A percentile compares a stretch with the other conserved stretches of the same genome.
phyloP scores from a whole-genome alignment of 1,284 basidiomycete genomes.

The Ceratobasidium sp. region DNA sequence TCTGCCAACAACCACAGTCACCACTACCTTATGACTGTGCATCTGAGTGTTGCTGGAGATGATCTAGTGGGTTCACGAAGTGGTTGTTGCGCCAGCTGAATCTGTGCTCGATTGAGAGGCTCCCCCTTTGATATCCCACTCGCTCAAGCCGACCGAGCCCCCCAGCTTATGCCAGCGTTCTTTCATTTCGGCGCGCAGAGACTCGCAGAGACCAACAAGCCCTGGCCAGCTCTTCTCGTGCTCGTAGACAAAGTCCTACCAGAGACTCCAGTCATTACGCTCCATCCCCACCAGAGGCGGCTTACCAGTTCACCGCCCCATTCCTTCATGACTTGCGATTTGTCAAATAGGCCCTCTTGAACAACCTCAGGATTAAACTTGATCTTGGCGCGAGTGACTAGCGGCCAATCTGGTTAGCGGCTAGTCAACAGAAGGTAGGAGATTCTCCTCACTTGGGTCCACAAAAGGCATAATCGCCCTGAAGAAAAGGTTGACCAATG shows the following conservation, averaged over 20 bases:
- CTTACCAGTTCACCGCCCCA: slow-evolving; percentile 63
- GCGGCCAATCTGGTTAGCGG: neutral
- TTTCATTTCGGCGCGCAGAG: slow-evolving; percentile 60
- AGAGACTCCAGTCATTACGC: neutral
- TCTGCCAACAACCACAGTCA: neutral
- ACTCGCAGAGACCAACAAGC: slow-evolving; percentile 63
- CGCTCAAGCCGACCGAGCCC: slow-evolving; percentile 68
- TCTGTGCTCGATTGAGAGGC: neutral
- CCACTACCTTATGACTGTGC: neutral
- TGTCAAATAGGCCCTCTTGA: slow-evolving; percentile 64
- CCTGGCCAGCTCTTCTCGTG: slow-evolving; percentile 78
- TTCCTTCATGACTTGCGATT: slow-evolving; percentile 63
- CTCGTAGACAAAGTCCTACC: slow-evolving; percentile 65
- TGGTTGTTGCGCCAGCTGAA: neutral
- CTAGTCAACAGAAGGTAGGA: neutral
- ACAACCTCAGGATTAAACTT: slow-evolving; percentile 71
- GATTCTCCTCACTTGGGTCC: slow-evolving; percentile 57
- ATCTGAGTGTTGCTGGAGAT: neutral
- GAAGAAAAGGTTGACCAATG: slow-evolving; percentile 80
- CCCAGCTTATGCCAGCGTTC: slow-evolving; percentile 70
- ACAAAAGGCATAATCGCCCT: slow-evolving; percentile 81
- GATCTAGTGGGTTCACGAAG: neutral
- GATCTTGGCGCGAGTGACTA: slow-evolving; percentile 71
- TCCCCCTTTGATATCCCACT: slow-evolving; percentile 64
- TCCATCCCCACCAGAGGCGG: neutral